Evolutionary conservation across 805 yeast species (phyloP).

Genomic region (Metschnikowia lochheadii): DNA sequence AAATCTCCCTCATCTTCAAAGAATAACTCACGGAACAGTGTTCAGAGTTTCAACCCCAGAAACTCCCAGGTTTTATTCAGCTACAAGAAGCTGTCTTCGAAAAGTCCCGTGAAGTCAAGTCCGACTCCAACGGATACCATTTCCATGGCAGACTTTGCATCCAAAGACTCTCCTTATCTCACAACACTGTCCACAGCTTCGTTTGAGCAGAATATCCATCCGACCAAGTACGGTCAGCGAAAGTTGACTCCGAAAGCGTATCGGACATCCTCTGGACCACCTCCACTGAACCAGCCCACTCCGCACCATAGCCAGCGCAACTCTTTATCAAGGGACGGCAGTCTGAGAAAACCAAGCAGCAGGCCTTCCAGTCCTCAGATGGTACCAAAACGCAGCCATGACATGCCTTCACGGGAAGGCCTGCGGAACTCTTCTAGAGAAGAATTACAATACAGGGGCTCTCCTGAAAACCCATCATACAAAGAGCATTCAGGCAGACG

Average conservation of each 20-base stretch:
- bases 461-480: not conserved
- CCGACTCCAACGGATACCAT: not conserved
- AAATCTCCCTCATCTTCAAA: not conserved
- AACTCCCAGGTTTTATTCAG: conserved; percentile 35
- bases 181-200: conserved; percentile 9
- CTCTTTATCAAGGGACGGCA: not conserved
- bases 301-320: not conserved
- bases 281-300: conserved; percentile 1
- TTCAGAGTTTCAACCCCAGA: conserved; percentile 20
- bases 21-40: conserved; percentile 5
- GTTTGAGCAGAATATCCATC: conserved; percentile 10
- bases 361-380: not conserved
- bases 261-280: conserved; percentile 1
- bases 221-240: conserved; percentile 13
- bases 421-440: not conserved
- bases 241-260: conserved; percentile 9
- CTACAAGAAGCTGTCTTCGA: conserved; percentile 21
- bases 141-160: conserved; percentile 5
- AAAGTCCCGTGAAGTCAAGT: conserved; percentile 1
- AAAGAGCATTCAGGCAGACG: not conserved
- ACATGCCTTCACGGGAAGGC: not conserved
- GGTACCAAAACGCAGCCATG: not conserved
- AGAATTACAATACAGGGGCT: not conserved
- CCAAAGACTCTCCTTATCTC: conserved; percentile 24
- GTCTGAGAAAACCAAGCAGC: not conserved